Percentiles rank a stretch among this genome's conserved stretches.
Evolutionary conservation across 192 early-diverging fungal species (phyloP).

Genomic region (Dissophora globulifera): DNA sequence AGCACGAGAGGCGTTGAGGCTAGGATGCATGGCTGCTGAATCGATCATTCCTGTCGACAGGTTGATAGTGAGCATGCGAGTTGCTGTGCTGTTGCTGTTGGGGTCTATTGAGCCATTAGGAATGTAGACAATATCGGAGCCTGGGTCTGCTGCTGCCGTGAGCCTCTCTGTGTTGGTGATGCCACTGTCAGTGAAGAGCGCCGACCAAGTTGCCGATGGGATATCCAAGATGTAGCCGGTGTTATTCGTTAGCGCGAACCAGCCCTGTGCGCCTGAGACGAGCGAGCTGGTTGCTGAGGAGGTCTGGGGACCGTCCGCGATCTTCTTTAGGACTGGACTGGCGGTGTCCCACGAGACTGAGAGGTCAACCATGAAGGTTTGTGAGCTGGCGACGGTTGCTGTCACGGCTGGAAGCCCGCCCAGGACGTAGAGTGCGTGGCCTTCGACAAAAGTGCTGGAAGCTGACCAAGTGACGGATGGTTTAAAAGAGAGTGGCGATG

Average conservation of each 20-base stretch:
- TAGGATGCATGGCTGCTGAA: neutral
- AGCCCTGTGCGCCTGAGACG: neutral
- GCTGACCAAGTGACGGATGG: too few relatives aligned
- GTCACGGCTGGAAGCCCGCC: neutral
- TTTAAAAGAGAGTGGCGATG: too few relatives aligned
- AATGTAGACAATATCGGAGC: conserved; percentile 1
- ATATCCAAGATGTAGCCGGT: too few relatives aligned
- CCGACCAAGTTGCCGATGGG: neutral
- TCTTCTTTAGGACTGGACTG: neutral
- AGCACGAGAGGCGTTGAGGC: neutral
- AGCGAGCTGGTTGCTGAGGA: neutral
- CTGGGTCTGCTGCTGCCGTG: conserved; percentile 4
- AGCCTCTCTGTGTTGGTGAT: neutral
- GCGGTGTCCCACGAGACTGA: neutral
- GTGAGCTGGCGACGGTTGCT: neutral
- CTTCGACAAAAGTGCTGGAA: too few relatives aligned
- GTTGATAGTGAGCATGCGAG: neutral
- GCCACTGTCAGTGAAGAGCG: too few relatives aligned
- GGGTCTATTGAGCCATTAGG: conserved; percentile 5
- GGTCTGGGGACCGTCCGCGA: neutral
- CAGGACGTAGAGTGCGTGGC: too few relatives aligned
- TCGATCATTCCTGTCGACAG: neutral
- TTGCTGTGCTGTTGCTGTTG: too few relatives aligned
- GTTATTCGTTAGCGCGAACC: neutral
- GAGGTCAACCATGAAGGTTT: conserved; percentile 4